Evolutionary conservation across 2,329 filamentous ascomycete species (phyloP).

Genomic region (Lasiodiplodia theobromae): DNA sequence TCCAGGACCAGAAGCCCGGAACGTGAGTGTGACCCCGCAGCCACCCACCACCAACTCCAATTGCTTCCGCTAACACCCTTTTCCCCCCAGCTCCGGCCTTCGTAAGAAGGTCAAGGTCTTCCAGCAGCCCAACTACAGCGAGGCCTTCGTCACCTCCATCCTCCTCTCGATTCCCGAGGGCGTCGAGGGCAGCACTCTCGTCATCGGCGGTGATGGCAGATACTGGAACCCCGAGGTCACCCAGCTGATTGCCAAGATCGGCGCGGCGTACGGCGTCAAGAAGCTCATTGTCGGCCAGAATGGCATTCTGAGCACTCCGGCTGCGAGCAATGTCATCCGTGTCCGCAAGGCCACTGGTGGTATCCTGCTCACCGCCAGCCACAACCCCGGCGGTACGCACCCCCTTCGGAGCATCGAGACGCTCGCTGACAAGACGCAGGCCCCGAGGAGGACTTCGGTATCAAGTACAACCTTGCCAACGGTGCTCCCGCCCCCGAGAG

Average conservation of each 20-base stretch:
- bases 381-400: slow-evolving; percentile 90
- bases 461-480: slow-evolving; percentile 99
- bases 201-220: slow-evolving; percentile 96
- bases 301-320: slow-evolving; percentile 95
- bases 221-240: slow-evolving; percentile 98
- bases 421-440: slow-evolving; percentile 59
- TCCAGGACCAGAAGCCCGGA: slow-evolving; percentile 97
- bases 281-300: slow-evolving; percentile 96
- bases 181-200: slow-evolving; percentile 83
- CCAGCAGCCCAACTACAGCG: slow-evolving; percentile 93
- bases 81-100: slow-evolving; percentile 79
- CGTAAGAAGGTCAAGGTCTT: slow-evolving; percentile 99
- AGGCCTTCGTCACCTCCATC: slow-evolving; percentile 93
- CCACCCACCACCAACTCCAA: slow-evolving; percentile 34
- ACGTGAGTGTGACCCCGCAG: slow-evolving; percentile 72
- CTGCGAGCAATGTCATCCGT: slow-evolving; percentile 93
- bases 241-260: slow-evolving; percentile 96
- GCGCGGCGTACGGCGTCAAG: slow-evolving; percentile 96
- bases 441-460: slow-evolving; percentile 94
- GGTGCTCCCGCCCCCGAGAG: slow-evolving; percentile 94
- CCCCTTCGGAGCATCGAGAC: not conserved
- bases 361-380: slow-evolving; percentile 94
- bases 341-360: slow-evolving; percentile 95
- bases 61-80: slow-evolving; percentile 10
- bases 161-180: slow-evolving; percentile 96